Conservation (phyloP, 2,329 filamentous ascomycete genomes). For the Chrysoporthe deuterocubensis region DNA sequence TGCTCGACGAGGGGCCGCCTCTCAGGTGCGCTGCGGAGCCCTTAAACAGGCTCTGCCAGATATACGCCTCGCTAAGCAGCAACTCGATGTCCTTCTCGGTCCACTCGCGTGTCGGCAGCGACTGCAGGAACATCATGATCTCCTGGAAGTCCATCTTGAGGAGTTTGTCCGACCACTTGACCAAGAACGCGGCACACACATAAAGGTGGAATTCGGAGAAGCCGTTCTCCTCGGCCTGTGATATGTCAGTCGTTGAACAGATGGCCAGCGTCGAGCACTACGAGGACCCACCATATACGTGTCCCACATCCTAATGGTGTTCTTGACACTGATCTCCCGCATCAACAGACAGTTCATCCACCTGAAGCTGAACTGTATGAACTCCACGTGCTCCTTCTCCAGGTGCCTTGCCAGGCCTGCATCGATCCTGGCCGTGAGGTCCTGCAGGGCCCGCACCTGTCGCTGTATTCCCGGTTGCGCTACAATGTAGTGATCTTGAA, state of each 20-base stretch:
- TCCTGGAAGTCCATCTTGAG: conserved; percentile 98
- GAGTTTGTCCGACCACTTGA: conserved; percentile 96
- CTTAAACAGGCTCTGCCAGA: conserved; percentile 97
- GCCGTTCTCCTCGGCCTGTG: conserved; percentile 92
- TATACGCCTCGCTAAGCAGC: conserved; percentile 92
- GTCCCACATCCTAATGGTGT: conserved; percentile 99
- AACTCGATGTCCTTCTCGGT: conserved; percentile 98
- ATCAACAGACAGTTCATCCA: conserved; percentile 99
- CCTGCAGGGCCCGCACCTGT: conserved; percentile 85
- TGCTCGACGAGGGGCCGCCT: conserved; percentile 46
- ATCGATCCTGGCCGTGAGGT: conserved; percentile 91
- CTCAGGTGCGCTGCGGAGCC: conserved; percentile 89
- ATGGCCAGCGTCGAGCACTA: background rate
- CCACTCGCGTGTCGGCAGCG: conserved; percentile 89
- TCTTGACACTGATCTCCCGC: conserved; percentile 94
- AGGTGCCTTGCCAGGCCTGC: conserved; percentile 82
- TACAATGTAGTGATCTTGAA: conserved; percentile 98
- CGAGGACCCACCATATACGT: conserved; percentile 81
- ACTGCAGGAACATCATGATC: conserved; percentile 99
- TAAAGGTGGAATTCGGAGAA: conserved; percentile 99
- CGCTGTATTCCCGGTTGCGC: conserved; percentile 96
- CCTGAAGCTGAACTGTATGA: conserved; percentile 98
- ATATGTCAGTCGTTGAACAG: conserved; percentile 11
- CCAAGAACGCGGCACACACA: conserved; percentile 94
- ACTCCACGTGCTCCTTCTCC: conserved; percentile 89